Evolutionary conservation across 768 basidiomycete genomes (phyloP).

Genomic region (Hysterangium stoloniferum): DNA sequence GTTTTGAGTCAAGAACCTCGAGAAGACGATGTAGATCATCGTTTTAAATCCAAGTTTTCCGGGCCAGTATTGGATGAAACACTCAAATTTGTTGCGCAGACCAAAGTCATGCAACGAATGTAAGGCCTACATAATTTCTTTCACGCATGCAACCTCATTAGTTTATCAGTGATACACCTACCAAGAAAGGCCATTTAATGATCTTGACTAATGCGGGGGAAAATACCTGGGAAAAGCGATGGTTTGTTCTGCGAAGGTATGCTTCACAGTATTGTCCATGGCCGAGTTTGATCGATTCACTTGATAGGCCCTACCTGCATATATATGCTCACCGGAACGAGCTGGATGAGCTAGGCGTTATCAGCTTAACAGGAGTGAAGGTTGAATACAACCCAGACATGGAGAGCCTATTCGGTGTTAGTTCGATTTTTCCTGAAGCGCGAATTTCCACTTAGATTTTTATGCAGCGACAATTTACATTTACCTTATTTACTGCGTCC

Average conservation of each 20-base stretch:
- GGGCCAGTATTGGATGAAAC: conserved; percentile 39
- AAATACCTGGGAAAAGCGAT: conserved; percentile 74
- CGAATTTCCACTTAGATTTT: not conserved
- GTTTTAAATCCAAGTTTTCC: conserved; percentile 24
- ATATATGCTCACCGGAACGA: conserved; percentile 82
- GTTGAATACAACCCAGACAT: conserved; percentile 83
- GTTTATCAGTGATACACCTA: conserved; percentile 57
- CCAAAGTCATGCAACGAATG: conserved; percentile 70
- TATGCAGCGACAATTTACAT: conserved; percentile 70
- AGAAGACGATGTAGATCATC: conserved; percentile 39
- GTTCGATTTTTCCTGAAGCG: conserved; percentile 22
- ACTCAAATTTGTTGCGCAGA: conserved; percentile 62
- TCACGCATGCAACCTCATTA: conserved; percentile 8
- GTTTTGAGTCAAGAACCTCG: conserved; percentile 63
- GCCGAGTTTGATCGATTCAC: not conserved
- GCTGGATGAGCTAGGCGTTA: conserved; percentile 71
- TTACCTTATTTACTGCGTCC: conserved; percentile 86
- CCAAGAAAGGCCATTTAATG: conserved; percentile 79
- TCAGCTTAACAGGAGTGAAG: conserved; percentile 79
- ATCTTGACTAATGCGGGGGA: conserved; percentile 74
- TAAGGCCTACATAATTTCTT: conserved; percentile 26
- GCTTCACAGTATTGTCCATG: not conserved
- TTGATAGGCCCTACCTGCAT: conserved; percentile 76
- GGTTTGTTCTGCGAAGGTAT: conserved; percentile 84
- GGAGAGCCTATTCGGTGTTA: conserved; percentile 77